Percentiles rank a stretch among this genome's conserved stretches.
These are phyloP conservation scores for Pyrus pyrifolia DNA, from an alignment of 306 rosid genomes.

Conservation along the genomic window DNA sequence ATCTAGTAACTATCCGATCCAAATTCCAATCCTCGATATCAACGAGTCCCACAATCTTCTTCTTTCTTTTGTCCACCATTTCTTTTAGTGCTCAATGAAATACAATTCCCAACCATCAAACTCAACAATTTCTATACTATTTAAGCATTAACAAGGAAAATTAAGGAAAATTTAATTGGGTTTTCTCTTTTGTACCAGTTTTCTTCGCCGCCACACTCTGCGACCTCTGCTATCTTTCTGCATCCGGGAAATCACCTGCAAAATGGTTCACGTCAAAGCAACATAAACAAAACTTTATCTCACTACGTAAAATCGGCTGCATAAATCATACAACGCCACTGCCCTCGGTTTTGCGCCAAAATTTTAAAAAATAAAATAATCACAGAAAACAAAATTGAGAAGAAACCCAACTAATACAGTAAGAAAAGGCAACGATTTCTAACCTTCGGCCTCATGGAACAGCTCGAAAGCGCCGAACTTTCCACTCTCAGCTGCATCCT, in stretches of 20 bases:
- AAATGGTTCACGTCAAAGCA: background rate
- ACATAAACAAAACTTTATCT: too few relatives aligned
- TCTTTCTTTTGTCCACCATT: background rate
- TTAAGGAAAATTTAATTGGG: background rate
- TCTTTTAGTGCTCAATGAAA: background rate
- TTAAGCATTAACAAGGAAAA: background rate
- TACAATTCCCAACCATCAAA: background rate
- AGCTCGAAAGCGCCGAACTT: constrained; percentile 33
- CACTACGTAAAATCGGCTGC: too few relatives aligned
- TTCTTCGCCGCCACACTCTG: constrained; percentile 78
- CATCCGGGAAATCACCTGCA: constrained; percentile 47
- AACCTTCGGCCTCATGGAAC: constrained; percentile 44
- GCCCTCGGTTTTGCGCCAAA: too few relatives aligned
- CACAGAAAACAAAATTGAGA: background rate
- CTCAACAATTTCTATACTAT: background rate
- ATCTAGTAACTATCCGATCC: background rate
- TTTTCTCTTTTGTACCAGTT: constrained; percentile 38
- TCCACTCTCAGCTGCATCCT: constrained; percentile 35
- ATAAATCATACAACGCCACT: too few relatives aligned
- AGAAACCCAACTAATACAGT: background rate
- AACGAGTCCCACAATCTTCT: background rate
- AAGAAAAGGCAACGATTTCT: background rate
- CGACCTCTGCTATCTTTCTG: constrained; percentile 45
- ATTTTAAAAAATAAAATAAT: too few relatives aligned
- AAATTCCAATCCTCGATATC: background rate